Conservation (phyloP, 208 protist genomes). For the Wallacemonas rigidus region DNA sequence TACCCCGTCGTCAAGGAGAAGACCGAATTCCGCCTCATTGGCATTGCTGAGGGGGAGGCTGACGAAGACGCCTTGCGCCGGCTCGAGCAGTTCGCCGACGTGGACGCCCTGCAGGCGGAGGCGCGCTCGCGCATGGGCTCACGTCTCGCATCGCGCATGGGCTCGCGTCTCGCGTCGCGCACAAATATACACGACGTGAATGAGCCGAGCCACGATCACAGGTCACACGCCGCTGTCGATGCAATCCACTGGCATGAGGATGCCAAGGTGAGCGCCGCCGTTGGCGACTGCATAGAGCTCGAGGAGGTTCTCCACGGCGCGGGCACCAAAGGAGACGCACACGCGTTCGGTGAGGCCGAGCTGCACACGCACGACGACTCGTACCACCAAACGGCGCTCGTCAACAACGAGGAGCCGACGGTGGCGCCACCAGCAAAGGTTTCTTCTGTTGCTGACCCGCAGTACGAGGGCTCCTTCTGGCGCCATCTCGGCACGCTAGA, state of each 20-base stretch:
- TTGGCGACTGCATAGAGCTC: not conserved
- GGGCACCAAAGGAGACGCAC: constrained; percentile 7
- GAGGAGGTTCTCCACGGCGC: not conserved
- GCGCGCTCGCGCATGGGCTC: not conserved
- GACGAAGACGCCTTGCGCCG: not conserved
- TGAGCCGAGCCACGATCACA: no score
- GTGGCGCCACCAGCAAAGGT: constrained; percentile 15
- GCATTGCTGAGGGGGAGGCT: constrained; percentile 30
- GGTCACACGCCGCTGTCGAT: no score
- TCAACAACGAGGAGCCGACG: constrained; percentile 5
- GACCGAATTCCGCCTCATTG: constrained; percentile 42
- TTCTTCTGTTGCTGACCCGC: constrained; percentile 40
- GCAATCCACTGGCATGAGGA: constrained; percentile 13
- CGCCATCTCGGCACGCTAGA: constrained; percentile 58
- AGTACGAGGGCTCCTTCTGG: constrained; percentile 72
- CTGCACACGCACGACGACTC: not conserved
- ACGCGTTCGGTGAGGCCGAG: not conserved
- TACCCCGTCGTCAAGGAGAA: constrained; percentile 53
- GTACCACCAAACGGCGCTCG: not conserved
- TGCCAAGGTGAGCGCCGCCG: constrained; percentile 8
- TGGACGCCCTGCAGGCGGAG: not conserved
- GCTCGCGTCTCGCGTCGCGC: no score
- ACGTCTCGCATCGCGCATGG: no score
- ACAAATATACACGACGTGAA: no score
- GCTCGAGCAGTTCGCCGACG: constrained; percentile 15